A percentile compares a stretch with the other conserved stretches of the same genome.
phyloP scores from a whole-genome alignment of 2,329 filamentous ascomycete genomes.

The Clathrospora elynae region DNA sequence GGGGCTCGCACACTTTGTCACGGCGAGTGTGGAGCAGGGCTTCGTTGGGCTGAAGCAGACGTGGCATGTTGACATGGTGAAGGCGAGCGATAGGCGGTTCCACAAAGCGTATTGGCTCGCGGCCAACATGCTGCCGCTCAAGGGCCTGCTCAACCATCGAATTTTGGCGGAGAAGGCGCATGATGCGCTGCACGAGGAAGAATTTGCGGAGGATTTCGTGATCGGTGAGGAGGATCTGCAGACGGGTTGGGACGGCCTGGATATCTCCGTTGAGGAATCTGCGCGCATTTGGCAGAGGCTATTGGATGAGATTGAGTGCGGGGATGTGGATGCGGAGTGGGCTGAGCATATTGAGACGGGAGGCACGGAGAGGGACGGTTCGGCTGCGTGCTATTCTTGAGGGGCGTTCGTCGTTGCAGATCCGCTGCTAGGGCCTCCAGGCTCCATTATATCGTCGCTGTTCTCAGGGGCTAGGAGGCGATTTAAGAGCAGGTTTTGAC shows the following conservation, averaged over 20 bases:
- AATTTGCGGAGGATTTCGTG: conserved; percentile 9
- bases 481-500: too few species aligned
- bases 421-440: too few species aligned
- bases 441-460: too few species aligned
- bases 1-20: conserved; percentile 6
- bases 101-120: conserved; percentile 40
- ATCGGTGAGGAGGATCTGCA: conserved; percentile 15
- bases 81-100: conserved; percentile 28
- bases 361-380: conserved; percentile 6
- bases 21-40: background rate
- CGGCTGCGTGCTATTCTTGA: too few species aligned
- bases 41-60: conserved; percentile 11
- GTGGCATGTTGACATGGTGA: conserved; percentile 22
- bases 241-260: conserved; percentile 7
- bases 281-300: conserved; percentile 10
- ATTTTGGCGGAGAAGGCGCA: conserved; percentile 2
- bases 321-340: background rate
- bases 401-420: too few species aligned
- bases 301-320: background rate
- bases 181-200: conserved; percentile 10
- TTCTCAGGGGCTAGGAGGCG: too few species aligned
- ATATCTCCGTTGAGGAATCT: background rate
- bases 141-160: conserved; percentile 20
- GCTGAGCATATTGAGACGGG: conserved; percentile 8
- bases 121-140: conserved; percentile 23